phyloP scores from a whole-genome alignment of 2,329 filamentous ascomycete genomes.

The Colletotrichum gigasporum region DNA sequence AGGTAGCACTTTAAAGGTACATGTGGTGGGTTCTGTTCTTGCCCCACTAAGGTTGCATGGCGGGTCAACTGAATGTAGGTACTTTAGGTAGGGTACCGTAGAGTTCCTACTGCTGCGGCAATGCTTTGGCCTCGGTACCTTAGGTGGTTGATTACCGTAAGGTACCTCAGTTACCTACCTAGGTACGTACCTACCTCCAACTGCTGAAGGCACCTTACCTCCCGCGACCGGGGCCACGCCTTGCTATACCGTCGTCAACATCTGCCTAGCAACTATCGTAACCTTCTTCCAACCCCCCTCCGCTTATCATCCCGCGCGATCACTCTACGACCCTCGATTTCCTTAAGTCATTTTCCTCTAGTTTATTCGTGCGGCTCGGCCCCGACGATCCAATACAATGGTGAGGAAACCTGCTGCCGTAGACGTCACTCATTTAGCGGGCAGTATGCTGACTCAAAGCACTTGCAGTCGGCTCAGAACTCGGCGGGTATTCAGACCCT shows the following conservation, averaged over 20 bases:
- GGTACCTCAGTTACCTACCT: not conserved
- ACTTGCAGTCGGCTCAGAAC: conserved; percentile 89
- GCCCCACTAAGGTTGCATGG: too few species aligned
- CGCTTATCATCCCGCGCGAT: too few species aligned
- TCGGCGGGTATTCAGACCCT: conserved; percentile 98
- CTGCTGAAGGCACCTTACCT: too few species aligned
- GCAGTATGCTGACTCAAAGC: conserved; percentile 7
- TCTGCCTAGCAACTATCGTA: not conserved
- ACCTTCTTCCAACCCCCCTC: too few species aligned
- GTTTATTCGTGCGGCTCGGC: not conserved
- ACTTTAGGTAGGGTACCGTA: not conserved
- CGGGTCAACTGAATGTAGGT: too few species aligned
- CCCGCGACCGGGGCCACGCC: too few species aligned
- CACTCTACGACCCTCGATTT: not conserved
- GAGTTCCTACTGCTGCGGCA: not conserved
- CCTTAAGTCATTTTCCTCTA: not conserved
- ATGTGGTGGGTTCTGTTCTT: too few species aligned
- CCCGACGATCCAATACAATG: conserved; percentile 11
- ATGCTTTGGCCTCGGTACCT: too few species aligned
- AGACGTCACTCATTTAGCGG: not conserved
- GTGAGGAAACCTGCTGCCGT: conserved; percentile 5
- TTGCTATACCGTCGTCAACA: too few species aligned
- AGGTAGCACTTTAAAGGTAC: too few species aligned
- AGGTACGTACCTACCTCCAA: not conserved
- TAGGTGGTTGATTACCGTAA: not conserved